Conservation (phyloP, 441 rosid genomes). For the Euphorbia corollata region DNA sequence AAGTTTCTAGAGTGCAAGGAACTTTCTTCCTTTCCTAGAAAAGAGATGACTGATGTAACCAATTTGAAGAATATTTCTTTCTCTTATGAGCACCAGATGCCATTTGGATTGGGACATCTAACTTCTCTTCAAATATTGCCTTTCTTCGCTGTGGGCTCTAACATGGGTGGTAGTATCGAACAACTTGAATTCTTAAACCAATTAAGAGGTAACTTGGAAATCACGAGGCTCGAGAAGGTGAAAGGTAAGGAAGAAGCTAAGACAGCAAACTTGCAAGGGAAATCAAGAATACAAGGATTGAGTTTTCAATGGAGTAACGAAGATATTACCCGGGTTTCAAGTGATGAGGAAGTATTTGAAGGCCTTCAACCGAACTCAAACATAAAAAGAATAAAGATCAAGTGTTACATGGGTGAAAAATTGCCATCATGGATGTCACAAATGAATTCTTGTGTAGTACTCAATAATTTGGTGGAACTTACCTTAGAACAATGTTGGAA, state of each 20-base stretch:
- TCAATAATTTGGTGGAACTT: constrained; percentile 14
- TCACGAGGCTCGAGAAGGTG: constrained; percentile 15
- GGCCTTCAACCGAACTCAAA: background rate
- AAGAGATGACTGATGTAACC: background rate
- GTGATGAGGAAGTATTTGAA: constrained; percentile 11
- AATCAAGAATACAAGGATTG: too few species aligned
- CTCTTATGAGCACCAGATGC: background rate
- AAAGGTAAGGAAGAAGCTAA: constrained; percentile 13
- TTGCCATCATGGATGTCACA: constrained; percentile 24
- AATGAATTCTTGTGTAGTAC: background rate
- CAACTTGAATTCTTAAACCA: constrained; percentile 18
- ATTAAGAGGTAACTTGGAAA: constrained; percentile 16
- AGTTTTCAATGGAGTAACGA: too few species aligned
- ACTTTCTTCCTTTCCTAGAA: background rate
- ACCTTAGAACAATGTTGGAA: constrained; percentile 6
- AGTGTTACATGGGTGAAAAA: too few species aligned
- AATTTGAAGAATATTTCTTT: background rate
- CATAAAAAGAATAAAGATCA: constrained; percentile 15
- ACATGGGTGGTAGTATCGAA: constrained; percentile 11
- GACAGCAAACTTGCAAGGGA: background rate
- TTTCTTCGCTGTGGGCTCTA: constrained; percentile 14
- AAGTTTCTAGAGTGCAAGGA: background rate
- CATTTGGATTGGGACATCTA: background rate
- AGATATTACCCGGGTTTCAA: too few species aligned
- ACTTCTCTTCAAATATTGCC: constrained; percentile 12